Base-by-base conservation (phyloP, 108 stramenopile genomes). In the Stephanodiscus minutulus region DNA sequence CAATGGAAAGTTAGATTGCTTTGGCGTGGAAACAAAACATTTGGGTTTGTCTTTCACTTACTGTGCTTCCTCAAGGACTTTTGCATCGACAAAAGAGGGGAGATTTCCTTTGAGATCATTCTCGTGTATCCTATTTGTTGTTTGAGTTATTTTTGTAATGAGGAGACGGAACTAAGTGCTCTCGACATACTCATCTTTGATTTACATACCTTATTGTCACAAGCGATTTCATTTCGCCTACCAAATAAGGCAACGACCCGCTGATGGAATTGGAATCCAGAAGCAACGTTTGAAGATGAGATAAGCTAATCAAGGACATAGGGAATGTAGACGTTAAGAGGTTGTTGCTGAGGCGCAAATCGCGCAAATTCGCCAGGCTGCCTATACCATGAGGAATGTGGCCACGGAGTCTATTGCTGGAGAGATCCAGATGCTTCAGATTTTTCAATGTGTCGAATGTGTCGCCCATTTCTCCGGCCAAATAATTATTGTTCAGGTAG, bases 351-450 rank as follows among this genome's bases (percentile, higher is more conserved):
- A 88, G 62, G 17, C 58, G 55, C 12, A 88, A 50, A 44, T 68
- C 66, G 11, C 33, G 41, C 20, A 88, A 61, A 33, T 65, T 57
- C 0, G 67, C 47, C n/a, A 88, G 44, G 39, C 76, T 49, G 20
- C 66, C 81, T 24, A 87, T 47, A n/a, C 67, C 70, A 62, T 71
- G 74, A 7, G 86, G 86, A 17, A 87, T 68, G 64, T 71, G 61
- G 78, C 73, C 53, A 70, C 74, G 70, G 68, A 83, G 12, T 59
- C 55, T 20, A 79, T 83, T 60, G 68, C 69, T 28, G 66, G 79
- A 77, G 73, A 83, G 52, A 47, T 50, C 59, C 28, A 60, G 59
- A 35, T 60, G 59, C 21, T 41, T 60, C 39, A 60, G 59, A 43
- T 35, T 60, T n/a, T 60, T 50, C 18, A 50, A 70, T 41, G 28